Base-by-base conservation (phyloP, 2,329 filamentous ascomycete species). In the Arthrobotrys entomopaga region DNA sequence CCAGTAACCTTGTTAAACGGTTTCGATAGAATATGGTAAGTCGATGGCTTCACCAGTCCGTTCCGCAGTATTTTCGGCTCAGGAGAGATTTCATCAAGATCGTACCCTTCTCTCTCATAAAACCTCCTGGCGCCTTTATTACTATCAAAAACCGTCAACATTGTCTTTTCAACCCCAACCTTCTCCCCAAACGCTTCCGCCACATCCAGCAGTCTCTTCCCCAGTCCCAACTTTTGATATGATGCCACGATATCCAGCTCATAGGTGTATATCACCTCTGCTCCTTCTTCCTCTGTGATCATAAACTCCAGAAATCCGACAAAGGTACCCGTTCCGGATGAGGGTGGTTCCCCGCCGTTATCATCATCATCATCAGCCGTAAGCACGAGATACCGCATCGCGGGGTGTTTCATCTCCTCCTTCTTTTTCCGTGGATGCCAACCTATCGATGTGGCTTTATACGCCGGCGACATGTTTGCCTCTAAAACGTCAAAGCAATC, bases 21-120 rank as follows among this genome's bases (percentile, higher is more conserved):
- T 78, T 86, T 86, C 8, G 85, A 86, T 79, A 87, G 79, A 72
- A 87, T 87, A 77, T 83, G 77, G 80, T 87, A 86, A 76, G 85
- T 84, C 46, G 81, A 80, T 72, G 84, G 81, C 75, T 84, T 84
- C 2, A 85, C 80, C 49, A 81, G 83, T 11, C 85, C 84, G 77
- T 83, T 84, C 76, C 85, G 81, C 70, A 86, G 78, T 57, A 78
- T 81, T 70, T 83, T 83, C 60, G 85, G 83, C 19, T 78, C 79
- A 0, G 87, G 87, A 15, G 84, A 86, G 74, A 81, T 84, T 59
- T 84, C 84, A 78, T 88, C 86, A 70, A 84, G 82, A 10, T 50
- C 80, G 49, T 52, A 73, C 57, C 75, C 77, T 59, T 72, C 65
- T 48, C 76, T 67, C 43, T 72, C 67, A 53, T 78, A 79, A 64